Percentiles rank a stretch among this genome's conserved stretches.
Conservation (phyloP, 192 early-diverging fungal species). For the Entomortierella parvispora region DNA sequence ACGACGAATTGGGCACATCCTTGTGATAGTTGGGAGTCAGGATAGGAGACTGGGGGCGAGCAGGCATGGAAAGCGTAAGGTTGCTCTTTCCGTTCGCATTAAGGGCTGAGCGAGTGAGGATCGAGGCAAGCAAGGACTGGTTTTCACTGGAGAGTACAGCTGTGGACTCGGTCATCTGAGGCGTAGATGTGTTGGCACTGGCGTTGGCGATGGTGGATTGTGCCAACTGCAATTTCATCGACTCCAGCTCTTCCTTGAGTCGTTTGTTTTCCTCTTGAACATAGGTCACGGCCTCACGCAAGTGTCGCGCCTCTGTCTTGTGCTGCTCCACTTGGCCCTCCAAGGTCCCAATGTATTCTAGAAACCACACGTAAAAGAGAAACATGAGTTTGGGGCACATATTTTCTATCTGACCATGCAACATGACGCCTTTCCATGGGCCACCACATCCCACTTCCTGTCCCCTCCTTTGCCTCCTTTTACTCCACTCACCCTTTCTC, state of each 20-base stretch:
- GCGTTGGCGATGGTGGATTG: conserved; percentile 13
- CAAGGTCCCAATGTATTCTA: conserved; percentile 42
- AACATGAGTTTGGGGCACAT: not conserved
- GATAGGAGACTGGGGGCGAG: conserved; percentile 26
- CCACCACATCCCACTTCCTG: not conserved
- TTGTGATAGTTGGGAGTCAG: conserved; percentile 30
- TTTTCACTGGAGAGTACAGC: conserved; percentile 17
- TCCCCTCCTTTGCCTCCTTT: not conserved
- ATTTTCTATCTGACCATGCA: not conserved
- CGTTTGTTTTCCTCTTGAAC: conserved; percentile 40
- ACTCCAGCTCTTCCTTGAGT: conserved; percentile 37
- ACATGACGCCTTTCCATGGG: not conserved
- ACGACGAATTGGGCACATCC: conserved; percentile 40
- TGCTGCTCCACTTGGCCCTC: conserved; percentile 47
- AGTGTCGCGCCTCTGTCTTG: conserved; percentile 37
- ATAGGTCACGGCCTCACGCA: conserved; percentile 35
- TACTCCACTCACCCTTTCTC: conserved; percentile 70
- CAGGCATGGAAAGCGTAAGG: conserved; percentile 11
- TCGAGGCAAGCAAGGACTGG: conserved; percentile 18
- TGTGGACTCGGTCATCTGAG: not conserved
- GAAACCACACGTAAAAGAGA: too few species aligned
- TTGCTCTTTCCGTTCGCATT: conserved; percentile 18
- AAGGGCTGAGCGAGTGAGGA: conserved; percentile 20
- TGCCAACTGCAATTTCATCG: conserved; percentile 14
- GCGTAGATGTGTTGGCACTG: not conserved